Conservation (phyloP, 1,284 basidiomycete genomes). For the Megacollybia platyphylla region DNA sequence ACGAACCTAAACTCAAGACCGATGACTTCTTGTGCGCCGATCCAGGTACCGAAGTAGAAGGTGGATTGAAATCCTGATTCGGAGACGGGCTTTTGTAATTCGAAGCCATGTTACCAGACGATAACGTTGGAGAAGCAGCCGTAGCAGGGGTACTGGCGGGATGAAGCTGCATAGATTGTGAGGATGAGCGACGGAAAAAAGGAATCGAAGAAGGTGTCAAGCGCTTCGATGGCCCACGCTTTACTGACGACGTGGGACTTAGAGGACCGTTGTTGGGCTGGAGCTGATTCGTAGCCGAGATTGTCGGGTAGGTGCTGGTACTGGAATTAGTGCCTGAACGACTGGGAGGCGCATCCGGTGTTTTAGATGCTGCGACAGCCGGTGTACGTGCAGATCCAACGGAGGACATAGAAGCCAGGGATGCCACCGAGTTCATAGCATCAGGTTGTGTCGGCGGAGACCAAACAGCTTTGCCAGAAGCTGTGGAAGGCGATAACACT, state of each 20-base stretch:
- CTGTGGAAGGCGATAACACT: conserved; percentile 26
- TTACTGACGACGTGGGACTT: conserved; percentile 46
- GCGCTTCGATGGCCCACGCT: conserved; percentile 59
- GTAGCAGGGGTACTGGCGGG: conserved; percentile 19
- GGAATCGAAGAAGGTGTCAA: conserved; percentile 92
- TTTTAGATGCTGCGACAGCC: conserved; percentile 22
- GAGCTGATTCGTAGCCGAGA: conserved; percentile 26
- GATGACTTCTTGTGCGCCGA: conserved; percentile 65
- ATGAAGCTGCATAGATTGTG: conserved; percentile 68
- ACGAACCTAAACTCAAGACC: conserved; percentile 63
- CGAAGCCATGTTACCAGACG: conserved; percentile 23
- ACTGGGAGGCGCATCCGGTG: conserved; percentile 47
- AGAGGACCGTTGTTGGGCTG: conserved; percentile 33
- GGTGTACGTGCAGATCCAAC: conserved; percentile 46
- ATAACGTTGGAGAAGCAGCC: conserved; percentile 43
- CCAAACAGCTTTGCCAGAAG: conserved; percentile 36
- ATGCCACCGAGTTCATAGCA: conserved; percentile 64
- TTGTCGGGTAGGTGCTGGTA: conserved; percentile 46
- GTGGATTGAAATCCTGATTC: conserved; percentile 35
- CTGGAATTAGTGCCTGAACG: conserved; percentile 64
- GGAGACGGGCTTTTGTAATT: conserved; percentile 33
- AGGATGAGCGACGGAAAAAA: conserved; percentile 89
- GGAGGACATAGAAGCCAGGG: conserved; percentile 61
- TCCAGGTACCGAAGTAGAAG: conserved; percentile 40
- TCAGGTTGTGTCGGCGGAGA: conserved; percentile 48